These are phyloP conservation scores for Aeminium ludgeri DNA, from an alignment of 495 filamentous ascomycete genomes.

Conservation along the genomic window DNA sequence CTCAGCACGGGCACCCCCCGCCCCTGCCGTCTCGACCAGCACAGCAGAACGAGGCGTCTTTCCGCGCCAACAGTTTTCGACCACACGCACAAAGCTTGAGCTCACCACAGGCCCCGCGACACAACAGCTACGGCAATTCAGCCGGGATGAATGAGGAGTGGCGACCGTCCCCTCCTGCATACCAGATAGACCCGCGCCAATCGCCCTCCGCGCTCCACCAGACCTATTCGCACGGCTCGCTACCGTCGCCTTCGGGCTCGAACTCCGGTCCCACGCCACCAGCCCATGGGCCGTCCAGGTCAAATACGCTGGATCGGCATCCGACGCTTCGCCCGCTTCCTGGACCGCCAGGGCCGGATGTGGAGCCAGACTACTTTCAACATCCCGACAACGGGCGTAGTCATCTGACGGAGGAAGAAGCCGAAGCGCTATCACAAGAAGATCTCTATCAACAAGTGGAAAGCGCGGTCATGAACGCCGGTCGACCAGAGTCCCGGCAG, in stretches of 20 bases:
- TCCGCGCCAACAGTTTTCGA: not conserved
- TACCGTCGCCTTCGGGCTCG: conserved; percentile 28
- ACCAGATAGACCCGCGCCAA: conserved; percentile 23
- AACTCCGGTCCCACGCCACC: conserved; percentile 28
- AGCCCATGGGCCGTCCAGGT: conserved; percentile 33
- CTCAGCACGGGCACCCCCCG: not conserved
- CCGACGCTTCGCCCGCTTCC: conserved; percentile 46
- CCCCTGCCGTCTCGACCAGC: not conserved
- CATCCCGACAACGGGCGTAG: conserved; percentile 15
- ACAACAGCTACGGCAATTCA: conserved; percentile 1
- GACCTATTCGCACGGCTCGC: conserved; percentile 1
- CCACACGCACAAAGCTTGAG: conserved; percentile 3
- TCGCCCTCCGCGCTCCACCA: conserved; percentile 16
- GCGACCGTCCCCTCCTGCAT: conserved; percentile 31
- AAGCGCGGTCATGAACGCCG: conserved; percentile 15
- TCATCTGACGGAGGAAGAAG: not conserved
- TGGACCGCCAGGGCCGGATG: conserved; percentile 32
- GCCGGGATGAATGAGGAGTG: conserved; percentile 20
- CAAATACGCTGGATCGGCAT: conserved; percentile 38
- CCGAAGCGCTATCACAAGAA: conserved; percentile 18
- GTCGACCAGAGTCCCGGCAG: not conserved
- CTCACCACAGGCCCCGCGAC: conserved; percentile 3
- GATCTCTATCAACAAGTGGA: conserved; percentile 26
- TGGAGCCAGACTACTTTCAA: conserved; percentile 21
- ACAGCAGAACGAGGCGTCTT: not conserved